Evolutionary conservation across 2,329 filamentous ascomycete genomes (phyloP).

Genomic region (Xylariaceae sp.): DNA sequence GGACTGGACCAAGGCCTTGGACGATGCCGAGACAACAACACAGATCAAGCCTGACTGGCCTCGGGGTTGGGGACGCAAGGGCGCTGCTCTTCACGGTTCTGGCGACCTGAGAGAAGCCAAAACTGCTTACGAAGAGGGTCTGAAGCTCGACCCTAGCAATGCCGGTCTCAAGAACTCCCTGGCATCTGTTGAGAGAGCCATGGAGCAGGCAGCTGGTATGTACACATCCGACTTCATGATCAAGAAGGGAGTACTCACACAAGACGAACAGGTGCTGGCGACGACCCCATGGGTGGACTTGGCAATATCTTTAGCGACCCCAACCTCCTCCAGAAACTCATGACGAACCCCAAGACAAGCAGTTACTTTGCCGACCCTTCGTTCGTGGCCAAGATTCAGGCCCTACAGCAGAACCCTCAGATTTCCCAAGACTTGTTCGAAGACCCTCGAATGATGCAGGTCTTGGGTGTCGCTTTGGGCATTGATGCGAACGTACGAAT

Average conservation of each 20-base stretch:
- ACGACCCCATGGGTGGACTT: slow-evolving; percentile 69
- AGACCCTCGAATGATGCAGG: slow-evolving; percentile 88
- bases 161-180: slow-evolving; percentile 88
- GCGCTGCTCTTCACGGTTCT: slow-evolving; percentile 79
- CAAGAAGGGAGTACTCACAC: slow-evolving; percentile 4
- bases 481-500: slow-evolving; percentile 75
- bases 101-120: slow-evolving; percentile 80
- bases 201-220: slow-evolving; percentile 63
- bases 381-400: slow-evolving; percentile 88
- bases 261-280: slow-evolving; percentile 28
- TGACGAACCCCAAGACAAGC: slow-evolving; percentile 89
- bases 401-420: slow-evolving; percentile 73
- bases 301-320: slow-evolving; percentile 94
- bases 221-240: not conserved
- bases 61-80: slow-evolving; percentile 93
- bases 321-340: slow-evolving; percentile 82
- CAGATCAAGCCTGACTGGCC: slow-evolving; percentile 97
- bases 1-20: slow-evolving; percentile 76
- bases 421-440: slow-evolving; percentile 74
- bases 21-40: slow-evolving; percentile 89
- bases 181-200: slow-evolving; percentile 78
- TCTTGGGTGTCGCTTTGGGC: slow-evolving; percentile 88
- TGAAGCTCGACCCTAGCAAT: slow-evolving; percentile 88
- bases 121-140: slow-evolving; percentile 89
- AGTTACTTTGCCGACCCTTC: slow-evolving; percentile 70